phyloP scores from a whole-genome alignment of 331 rosid genomes.

The Prunus yedoensis region DNA sequence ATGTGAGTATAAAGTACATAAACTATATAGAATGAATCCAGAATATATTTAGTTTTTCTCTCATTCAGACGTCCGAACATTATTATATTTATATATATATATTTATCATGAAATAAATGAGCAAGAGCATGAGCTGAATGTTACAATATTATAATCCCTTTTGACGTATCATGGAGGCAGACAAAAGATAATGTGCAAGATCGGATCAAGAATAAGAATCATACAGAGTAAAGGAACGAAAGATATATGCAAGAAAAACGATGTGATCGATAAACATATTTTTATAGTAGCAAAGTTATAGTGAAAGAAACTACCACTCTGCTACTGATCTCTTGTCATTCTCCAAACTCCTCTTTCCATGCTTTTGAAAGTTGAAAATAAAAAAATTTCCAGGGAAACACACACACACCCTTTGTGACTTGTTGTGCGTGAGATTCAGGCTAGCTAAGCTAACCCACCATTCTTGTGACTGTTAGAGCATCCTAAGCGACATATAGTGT shows the following conservation, averaged over 20 bases:
- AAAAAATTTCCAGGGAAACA: neutral
- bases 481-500: neutral
- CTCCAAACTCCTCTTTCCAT: neutral
- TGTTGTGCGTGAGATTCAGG: neutral
- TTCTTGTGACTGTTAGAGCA: neutral
- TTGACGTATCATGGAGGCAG: neutral
- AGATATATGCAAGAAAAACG: slow-evolving; percentile 1
- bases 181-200: slow-evolving; percentile 3
- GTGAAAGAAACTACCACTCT: slow-evolving; percentile 25
- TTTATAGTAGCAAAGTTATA: slow-evolving; percentile 12
- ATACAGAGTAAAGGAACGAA: neutral
- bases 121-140: neutral
- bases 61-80: no score
- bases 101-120: neutral
- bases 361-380: neutral
- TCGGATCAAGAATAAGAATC: slow-evolving; percentile 15
- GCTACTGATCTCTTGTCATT: neutral
- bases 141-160: neutral
- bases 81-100: neutral
- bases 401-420: neutral
- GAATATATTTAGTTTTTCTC: no score
- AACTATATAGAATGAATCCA: no score
- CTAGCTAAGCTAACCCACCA: neutral
- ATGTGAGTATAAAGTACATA: neutral
- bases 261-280: neutral